Base-by-base conservation (phyloP, 306 rosid species). In the Casuarina cunninghamiana region DNA sequence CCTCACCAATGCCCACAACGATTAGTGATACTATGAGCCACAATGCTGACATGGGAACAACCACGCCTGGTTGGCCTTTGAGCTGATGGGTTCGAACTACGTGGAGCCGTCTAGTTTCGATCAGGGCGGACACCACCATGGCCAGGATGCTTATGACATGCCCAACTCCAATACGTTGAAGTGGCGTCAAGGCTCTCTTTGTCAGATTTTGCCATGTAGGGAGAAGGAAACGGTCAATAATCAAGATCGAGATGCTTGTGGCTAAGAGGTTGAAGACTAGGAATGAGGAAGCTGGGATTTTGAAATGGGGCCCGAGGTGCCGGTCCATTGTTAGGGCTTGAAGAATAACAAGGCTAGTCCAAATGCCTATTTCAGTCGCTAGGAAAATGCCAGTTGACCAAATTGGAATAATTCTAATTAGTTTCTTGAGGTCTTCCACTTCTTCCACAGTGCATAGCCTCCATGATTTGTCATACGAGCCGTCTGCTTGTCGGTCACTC, bases 301-400 rank as follows among this genome's bases (percentile, higher is more conserved):
- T 32, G 83, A 83, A 66, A 42, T 42, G 55, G 53, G 68, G 35
- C 13, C 81, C 86, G 53, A 83, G 49, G 21, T 71, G 54, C 41
- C 83, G 57, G 37, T 83, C 78, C 86, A 83, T 79, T 2, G 78
- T 71, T 73, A 83, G 75, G 75, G 81, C 83, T 71, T 79, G 81
- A 17, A 83, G 78, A 37, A 77, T 32, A 19, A 70, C 13, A 5
- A 75, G 68, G 66, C 83, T 79, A 26, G 26, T 48, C 19, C 41
- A 50, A 9, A 71, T 63, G 19, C 75, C 83, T 1, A 75, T 39
- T 35, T 80, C 21, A 43, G 49, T 71, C 76, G 72, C 8, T 50
- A 79, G 9, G n/a, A 65, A 77, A 53, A 83, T 71, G 37, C 86
- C 73, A 2, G 81, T 45, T 38, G 83, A 83, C 86, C 86, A 83